Conservation (phyloP, 148 eudicot genomes). For the Salicornia ramosissima region DNA sequence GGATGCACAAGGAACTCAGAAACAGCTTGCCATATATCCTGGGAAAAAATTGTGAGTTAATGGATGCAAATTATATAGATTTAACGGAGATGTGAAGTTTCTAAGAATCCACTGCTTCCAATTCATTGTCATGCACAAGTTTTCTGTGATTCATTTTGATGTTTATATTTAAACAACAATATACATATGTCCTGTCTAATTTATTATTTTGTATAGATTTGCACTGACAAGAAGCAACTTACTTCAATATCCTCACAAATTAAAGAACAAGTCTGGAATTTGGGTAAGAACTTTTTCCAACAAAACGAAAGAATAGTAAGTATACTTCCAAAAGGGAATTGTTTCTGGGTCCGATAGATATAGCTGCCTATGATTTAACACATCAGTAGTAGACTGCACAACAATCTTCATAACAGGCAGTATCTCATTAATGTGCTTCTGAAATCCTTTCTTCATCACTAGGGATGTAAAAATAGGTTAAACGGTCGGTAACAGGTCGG, state of each 20-base stretch:
- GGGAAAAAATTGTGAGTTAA: too few relatives aligned
- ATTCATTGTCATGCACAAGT: too few relatives aligned
- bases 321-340: conserved; percentile 73
- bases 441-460: conserved; percentile 48
- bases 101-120: too few relatives aligned
- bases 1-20: conserved; percentile 83
- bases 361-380: conserved; percentile 24
- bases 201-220: not conserved
- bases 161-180: too few relatives aligned
- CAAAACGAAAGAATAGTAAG: conserved; percentile 77
- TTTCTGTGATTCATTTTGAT: too few relatives aligned
- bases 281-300: conserved; percentile 70
- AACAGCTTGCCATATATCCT: too few relatives aligned
- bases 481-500: too few relatives aligned
- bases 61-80: too few relatives aligned
- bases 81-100: too few relatives aligned
- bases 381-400: conserved; percentile 42
- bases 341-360: conserved; percentile 39
- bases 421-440: conserved; percentile 36
- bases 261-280: conserved; percentile 44
- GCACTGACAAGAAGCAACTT: conserved; percentile 9
- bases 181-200: not conserved
- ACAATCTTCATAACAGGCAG: conserved; percentile 55
- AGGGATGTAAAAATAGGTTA: too few relatives aligned
- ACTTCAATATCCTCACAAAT: conserved; percentile 64